phyloP scores from a whole-genome alignment of 768 basidiomycete species.

The Ramaria sp. region DNA sequence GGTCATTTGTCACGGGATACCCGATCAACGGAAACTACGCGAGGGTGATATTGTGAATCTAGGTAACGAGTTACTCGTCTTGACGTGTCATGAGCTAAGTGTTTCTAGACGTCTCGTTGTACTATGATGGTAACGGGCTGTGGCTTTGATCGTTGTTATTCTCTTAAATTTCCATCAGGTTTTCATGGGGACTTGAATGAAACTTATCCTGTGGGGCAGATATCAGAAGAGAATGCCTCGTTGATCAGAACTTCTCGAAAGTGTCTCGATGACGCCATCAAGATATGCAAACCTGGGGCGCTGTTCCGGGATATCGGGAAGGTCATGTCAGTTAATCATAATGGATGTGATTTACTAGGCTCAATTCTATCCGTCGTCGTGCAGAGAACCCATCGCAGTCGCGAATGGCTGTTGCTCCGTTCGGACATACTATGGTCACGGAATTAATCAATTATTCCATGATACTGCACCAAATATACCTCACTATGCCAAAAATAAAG shows the following conservation, averaged over 20 bases:
- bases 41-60: slow-evolving; percentile 99
- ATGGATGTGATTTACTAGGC: neutral
- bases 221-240: slow-evolving; percentile 74
- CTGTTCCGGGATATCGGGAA: slow-evolving; percentile 84
- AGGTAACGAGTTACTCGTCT: slow-evolving; percentile 32
- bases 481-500: slow-evolving; percentile 92
- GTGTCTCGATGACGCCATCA: slow-evolving; percentile 82
- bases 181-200: slow-evolving; percentile 93
- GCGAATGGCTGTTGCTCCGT: slow-evolving; percentile 84
- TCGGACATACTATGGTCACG: slow-evolving; percentile 85
- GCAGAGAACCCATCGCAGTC: slow-evolving; percentile 76
- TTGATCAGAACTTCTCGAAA: slow-evolving; percentile 76
- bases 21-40: slow-evolving; percentile 69
- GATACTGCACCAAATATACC: slow-evolving; percentile 78
- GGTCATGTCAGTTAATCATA: slow-evolving; percentile 50
- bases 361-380: slow-evolving; percentile 11
- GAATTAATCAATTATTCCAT: slow-evolving; percentile 83
- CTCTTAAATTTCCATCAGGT: slow-evolving; percentile 31
- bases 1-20: slow-evolving; percentile 94
- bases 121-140: slow-evolving; percentile 48
- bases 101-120: slow-evolving; percentile 61
- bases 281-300: slow-evolving; percentile 86
- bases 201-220: slow-evolving; percentile 81
- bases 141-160: neutral
- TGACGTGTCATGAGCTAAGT: neutral